Conservation (phyloP, 495 filamentous ascomycete species). For the Tuber borchii region DNA sequence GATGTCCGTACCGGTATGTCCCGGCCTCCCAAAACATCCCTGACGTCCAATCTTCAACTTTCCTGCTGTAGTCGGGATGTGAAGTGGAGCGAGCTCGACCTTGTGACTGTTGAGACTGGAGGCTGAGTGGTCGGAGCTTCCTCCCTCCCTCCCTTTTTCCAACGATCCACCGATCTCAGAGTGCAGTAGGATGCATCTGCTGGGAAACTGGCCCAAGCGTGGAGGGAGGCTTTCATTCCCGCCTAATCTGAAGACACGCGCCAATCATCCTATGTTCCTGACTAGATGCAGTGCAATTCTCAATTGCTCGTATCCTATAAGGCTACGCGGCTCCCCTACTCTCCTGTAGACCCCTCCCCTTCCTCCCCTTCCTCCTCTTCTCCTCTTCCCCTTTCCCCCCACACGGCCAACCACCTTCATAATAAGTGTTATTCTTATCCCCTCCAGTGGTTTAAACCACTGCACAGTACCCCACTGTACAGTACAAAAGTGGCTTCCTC, state of each 20-base stretch:
- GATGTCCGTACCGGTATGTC: background rate
- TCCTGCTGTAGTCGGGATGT: background rate
- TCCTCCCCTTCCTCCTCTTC: background rate
- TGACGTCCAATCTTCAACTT: constrained; percentile 4
- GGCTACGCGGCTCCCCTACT: background rate
- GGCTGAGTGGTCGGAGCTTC: background rate
- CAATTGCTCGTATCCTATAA: background rate
- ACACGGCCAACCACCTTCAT: background rate
- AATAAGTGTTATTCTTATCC: background rate
- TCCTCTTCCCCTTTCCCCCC: background rate
- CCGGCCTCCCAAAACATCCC: background rate
- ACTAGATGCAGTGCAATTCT: background rate
- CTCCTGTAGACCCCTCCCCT: background rate
- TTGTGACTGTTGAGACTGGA: constrained; percentile 2
- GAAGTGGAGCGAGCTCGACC: background rate
- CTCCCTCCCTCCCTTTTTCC: background rate
- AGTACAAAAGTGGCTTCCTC: constrained; percentile 6
- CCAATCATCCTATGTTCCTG: background rate
- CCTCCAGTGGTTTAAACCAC: background rate
- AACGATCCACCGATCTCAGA: background rate
- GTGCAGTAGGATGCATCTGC: background rate
- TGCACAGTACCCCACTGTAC: background rate
- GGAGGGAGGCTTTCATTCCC: background rate
- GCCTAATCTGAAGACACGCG: background rate
- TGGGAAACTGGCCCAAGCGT: constrained; percentile 2